Percentiles rank a stretch among this genome's conserved stretches.
These are phyloP conservation scores for Capronia epimyces DNA, from an alignment of 2,329 filamentous ascomycete species.

Conservation along the genomic window DNA sequence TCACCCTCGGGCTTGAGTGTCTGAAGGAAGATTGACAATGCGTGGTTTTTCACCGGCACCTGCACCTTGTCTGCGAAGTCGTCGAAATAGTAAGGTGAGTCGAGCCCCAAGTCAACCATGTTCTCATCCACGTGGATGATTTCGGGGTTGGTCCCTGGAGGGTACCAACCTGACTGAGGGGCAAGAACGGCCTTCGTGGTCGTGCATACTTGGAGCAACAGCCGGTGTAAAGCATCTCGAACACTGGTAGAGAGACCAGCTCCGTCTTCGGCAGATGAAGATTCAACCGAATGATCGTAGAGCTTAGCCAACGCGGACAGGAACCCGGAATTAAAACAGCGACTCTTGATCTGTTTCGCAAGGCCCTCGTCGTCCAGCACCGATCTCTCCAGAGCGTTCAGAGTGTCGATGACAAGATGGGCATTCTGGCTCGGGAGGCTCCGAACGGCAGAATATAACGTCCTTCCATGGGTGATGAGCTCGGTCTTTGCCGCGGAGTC, in stretches of 20 bases:
- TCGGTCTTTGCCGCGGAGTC: conserved; percentile 73
- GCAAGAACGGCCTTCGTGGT: conserved; percentile 66
- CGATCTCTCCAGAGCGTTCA: conserved; percentile 63
- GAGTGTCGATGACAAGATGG: conserved; percentile 66
- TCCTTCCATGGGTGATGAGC: conserved; percentile 67
- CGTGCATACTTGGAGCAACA: conserved; percentile 72
- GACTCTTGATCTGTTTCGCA: conserved; percentile 66
- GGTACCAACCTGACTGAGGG: conserved; percentile 77
- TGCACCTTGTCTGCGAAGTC: conserved; percentile 61
- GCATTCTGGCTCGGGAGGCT: conserved; percentile 72
- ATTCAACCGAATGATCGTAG: conserved; percentile 52
- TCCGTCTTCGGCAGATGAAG: conserved; percentile 39
- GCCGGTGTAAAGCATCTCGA: conserved; percentile 64
- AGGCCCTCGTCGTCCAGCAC: conserved; percentile 72
- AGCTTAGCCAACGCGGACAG: conserved; percentile 66
- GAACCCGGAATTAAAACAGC: conserved; percentile 67
- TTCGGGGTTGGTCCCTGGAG: conserved; percentile 60
- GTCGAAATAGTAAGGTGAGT: conserved; percentile 64
- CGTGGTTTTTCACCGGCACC: conserved; percentile 71
- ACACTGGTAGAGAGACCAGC: conserved; percentile 47
- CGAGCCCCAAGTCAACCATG: conserved; percentile 59
- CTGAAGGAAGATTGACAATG: conserved; percentile 71
- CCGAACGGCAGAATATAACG: conserved; percentile 67
- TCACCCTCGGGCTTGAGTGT: conserved; percentile 78
- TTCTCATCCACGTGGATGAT: conserved; percentile 45